phyloP scores from a whole-genome alignment of 768 basidiomycete species.

The Tylopilus felleus region DNA sequence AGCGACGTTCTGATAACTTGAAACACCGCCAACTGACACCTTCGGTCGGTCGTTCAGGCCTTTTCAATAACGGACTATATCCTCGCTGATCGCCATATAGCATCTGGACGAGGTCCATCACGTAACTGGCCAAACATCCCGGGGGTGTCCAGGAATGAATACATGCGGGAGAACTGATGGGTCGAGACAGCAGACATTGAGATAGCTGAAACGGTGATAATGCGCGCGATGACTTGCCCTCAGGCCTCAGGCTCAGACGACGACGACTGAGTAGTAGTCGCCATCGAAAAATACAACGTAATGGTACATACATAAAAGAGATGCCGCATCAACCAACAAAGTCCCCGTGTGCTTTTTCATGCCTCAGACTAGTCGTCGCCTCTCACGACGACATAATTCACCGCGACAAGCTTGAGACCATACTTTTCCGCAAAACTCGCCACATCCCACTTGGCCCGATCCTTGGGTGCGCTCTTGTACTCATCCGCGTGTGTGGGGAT shows the following conservation, averaged over 20 bases:
- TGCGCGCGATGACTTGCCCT: too few species aligned
- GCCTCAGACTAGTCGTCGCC: slow-evolving; percentile 14
- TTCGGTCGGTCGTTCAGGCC: background rate
- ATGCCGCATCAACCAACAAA: too few species aligned
- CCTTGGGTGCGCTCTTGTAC: slow-evolving; percentile 39
- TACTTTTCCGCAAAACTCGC: slow-evolving; percentile 48
- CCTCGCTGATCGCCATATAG: background rate
- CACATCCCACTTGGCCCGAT: slow-evolving; percentile 55
- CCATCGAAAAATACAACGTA: too few species aligned
- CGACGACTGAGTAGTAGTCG: too few species aligned
- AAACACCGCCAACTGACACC: background rate
- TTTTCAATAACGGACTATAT: background rate
- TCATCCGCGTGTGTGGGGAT: slow-evolving; percentile 48
- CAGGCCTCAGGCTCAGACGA: too few species aligned
- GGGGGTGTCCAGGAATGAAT: too few species aligned
- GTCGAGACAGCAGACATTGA: too few species aligned
- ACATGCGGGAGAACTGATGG: too few species aligned
- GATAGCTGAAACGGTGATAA: too few species aligned
- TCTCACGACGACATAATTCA: slow-evolving; percentile 50
- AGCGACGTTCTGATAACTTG: background rate
- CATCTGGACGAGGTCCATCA: background rate
- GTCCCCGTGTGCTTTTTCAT: too few species aligned
- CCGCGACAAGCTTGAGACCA: slow-evolving; percentile 55
- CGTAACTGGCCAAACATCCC: background rate
- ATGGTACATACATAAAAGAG: too few species aligned